A percentile compares a stretch with the other conserved stretches of the same genome.
Conservation (phyloP, 805 yeast genomes). For the Metschnikowia noctiluminum region DNA sequence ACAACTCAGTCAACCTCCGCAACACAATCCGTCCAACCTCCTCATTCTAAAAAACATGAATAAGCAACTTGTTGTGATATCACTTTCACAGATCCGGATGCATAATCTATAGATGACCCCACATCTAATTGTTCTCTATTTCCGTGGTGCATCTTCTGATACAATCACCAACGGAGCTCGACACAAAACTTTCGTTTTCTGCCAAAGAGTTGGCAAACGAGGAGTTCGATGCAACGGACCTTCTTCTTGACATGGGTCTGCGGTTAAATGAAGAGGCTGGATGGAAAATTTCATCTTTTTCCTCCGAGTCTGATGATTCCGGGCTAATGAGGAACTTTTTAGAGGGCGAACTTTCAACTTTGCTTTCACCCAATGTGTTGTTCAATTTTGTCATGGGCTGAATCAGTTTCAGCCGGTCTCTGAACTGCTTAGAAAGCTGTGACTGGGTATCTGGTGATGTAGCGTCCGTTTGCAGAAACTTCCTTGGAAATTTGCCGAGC, state of each 20-base stretch:
- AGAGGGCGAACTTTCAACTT: neutral
- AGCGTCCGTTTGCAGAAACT: slow-evolving; percentile 5
- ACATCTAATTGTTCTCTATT: slow-evolving; percentile 25
- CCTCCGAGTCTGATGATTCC: slow-evolving; percentile 24
- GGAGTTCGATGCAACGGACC: slow-evolving; percentile 15
- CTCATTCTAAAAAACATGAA: too few species aligned
- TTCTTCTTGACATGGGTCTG: slow-evolving; percentile 11
- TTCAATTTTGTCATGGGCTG: neutral
- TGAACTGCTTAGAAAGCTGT: slow-evolving; percentile 26
- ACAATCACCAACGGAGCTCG: slow-evolving; percentile 39
- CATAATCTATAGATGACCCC: neutral
- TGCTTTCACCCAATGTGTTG: neutral
- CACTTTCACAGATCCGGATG: too few species aligned
- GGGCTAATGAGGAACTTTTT: slow-evolving; percentile 25
- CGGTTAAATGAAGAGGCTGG: slow-evolving; percentile 7
- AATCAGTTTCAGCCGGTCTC: slow-evolving; percentile 4
- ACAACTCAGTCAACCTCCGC: neutral
- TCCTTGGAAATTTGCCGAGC: slow-evolving; percentile 12
- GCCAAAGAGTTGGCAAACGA: slow-evolving; percentile 8
- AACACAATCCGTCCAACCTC: neutral
- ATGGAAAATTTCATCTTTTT: slow-evolving; percentile 11
- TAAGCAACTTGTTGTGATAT: too few species aligned
- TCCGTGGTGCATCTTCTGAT: slow-evolving; percentile 38
- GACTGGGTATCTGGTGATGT: slow-evolving; percentile 12
- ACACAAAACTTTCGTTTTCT: slow-evolving; percentile 37